phyloP scores from a whole-genome alignment of 169 alveolate genomes.

The Neospora caninum region DNA sequence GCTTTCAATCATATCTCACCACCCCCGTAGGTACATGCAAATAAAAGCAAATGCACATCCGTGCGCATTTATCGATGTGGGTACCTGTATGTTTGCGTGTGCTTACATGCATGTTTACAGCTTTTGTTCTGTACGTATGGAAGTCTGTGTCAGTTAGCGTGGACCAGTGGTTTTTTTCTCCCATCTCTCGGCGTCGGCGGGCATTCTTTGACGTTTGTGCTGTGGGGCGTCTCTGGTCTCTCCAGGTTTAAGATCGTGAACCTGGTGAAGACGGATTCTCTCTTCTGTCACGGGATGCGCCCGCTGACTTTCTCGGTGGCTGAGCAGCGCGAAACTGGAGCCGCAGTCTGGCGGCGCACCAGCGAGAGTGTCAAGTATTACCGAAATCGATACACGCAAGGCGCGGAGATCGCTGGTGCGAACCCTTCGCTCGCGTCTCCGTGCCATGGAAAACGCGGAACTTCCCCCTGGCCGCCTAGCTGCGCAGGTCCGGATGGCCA shows the following conservation, averaged over 20 bases:
- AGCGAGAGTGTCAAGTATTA: background rate
- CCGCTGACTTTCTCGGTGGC: background rate
- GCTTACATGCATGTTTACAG: too few relatives aligned
- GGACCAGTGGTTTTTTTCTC: too few relatives aligned
- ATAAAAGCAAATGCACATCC: too few relatives aligned
- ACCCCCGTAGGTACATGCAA: too few relatives aligned
- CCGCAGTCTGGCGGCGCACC: background rate
- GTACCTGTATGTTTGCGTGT: too few relatives aligned
- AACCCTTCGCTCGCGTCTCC: background rate
- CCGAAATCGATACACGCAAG: background rate
- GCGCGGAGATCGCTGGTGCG: background rate
- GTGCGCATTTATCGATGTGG: too few relatives aligned
- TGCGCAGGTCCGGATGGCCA: background rate
- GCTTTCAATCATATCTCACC: too few relatives aligned
- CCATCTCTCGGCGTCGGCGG: too few relatives aligned
- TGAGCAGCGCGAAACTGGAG: background rate
- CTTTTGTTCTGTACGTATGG: too few relatives aligned
- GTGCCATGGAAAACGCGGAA: background rate
- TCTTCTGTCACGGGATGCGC: slow-evolving; percentile 22
- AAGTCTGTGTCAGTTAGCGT: too few relatives aligned
- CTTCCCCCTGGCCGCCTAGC: background rate
- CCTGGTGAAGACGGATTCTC: background rate
- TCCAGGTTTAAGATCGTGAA: slow-evolving; percentile 1
- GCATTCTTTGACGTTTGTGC: background rate
- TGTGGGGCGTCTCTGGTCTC: background rate